Evolutionary conservation across 2,329 filamentous ascomycete genomes (phyloP).

Genomic region (Exophiala oligosperma): DNA sequence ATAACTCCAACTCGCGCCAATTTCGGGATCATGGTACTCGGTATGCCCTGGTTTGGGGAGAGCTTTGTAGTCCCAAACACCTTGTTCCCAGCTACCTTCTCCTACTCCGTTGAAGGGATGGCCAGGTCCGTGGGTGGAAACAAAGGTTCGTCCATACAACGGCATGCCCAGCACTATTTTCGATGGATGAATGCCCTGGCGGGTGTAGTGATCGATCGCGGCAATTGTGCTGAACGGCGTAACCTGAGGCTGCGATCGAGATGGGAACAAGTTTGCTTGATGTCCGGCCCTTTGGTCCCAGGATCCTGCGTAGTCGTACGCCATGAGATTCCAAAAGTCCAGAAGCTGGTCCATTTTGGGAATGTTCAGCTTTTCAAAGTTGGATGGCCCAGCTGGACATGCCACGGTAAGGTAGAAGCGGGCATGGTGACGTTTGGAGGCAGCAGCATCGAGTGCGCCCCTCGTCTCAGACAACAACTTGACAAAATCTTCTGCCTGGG

Average conservation of each 20-base stretch:
- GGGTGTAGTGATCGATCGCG: slow-evolving; percentile 70
- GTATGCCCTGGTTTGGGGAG: slow-evolving; percentile 68
- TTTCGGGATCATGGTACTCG: slow-evolving; percentile 62
- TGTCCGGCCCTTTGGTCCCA: slow-evolving; percentile 76
- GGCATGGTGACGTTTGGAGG: slow-evolving; percentile 20
- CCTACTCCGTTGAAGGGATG: slow-evolving; percentile 69
- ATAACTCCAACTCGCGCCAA: slow-evolving; percentile 76
- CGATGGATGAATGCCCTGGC: slow-evolving; percentile 59
- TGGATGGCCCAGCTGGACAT: slow-evolving; percentile 53
- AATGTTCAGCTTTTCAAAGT: slow-evolving; percentile 65
- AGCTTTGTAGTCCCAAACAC: slow-evolving; percentile 85
- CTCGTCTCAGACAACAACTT: slow-evolving; percentile 44
- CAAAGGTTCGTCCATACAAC: slow-evolving; percentile 84
- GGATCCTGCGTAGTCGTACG: slow-evolving; percentile 82
- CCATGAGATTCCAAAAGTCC: slow-evolving; percentile 82
- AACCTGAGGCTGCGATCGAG: slow-evolving; percentile 53
- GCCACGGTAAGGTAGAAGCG: slow-evolving; percentile 29
- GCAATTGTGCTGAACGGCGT: slow-evolving; percentile 78
- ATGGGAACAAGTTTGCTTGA: slow-evolving; percentile 74
- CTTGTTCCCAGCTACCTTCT: slow-evolving; percentile 78
- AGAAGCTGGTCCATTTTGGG: slow-evolving; percentile 63
- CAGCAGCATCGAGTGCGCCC: slow-evolving; percentile 32
- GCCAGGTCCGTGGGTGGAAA: slow-evolving; percentile 74
- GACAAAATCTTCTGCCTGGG: slow-evolving; percentile 45
- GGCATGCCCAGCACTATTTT: slow-evolving; percentile 93